Evolutionary conservation across 768 basidiomycete genomes (phyloP).

Genomic region (Galerina sulciceps): DNA sequence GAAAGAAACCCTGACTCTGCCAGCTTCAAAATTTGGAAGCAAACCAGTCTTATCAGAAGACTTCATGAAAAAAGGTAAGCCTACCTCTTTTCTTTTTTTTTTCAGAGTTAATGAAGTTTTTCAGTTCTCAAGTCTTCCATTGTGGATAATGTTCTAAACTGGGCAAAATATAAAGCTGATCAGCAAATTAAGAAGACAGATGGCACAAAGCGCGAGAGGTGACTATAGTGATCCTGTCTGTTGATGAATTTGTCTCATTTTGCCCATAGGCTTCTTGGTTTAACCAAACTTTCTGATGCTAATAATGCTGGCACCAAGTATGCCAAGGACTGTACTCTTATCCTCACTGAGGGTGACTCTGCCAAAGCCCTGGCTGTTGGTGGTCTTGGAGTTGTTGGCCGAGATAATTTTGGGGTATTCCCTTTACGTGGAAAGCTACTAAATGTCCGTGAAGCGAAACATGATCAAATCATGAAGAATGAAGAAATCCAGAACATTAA

Average conservation of each 20-base stretch:
- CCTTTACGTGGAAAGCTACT: slow-evolving; percentile 95
- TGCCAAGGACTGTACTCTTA: slow-evolving; percentile 87
- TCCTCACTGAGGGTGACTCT: slow-evolving; percentile 98
- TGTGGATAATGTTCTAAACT: slow-evolving; percentile 89
- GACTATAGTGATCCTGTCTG: slow-evolving; percentile 21
- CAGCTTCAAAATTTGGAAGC: slow-evolving; percentile 87
- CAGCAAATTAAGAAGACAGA: slow-evolving; percentile 97
- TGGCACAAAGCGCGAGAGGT: slow-evolving; percentile 88
- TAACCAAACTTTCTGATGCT: slow-evolving; percentile 94
- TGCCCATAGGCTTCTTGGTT: slow-evolving; percentile 73
- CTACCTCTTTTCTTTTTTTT: background rate
- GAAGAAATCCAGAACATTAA: slow-evolving; percentile 97
- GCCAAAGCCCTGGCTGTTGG: slow-evolving; percentile 97
- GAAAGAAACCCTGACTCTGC: slow-evolving; percentile 92
- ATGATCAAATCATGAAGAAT: slow-evolving; percentile 98
- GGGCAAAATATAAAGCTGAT: slow-evolving; percentile 97
- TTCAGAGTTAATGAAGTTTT: background rate
- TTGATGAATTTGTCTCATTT: background rate
- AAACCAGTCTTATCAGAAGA: slow-evolving; percentile 87
- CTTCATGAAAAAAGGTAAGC: slow-evolving; percentile 92
- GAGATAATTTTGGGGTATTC: slow-evolving; percentile 97
- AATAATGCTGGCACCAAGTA: slow-evolving; percentile 93
- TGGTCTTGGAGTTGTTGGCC: slow-evolving; percentile 91
- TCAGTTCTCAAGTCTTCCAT: slow-evolving; percentile 84
- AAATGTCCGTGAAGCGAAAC: slow-evolving; percentile 95